phyloP scores from a whole-genome alignment of 352 stramenopile genomes.

The Halophytophthora batemanensis region DNA sequence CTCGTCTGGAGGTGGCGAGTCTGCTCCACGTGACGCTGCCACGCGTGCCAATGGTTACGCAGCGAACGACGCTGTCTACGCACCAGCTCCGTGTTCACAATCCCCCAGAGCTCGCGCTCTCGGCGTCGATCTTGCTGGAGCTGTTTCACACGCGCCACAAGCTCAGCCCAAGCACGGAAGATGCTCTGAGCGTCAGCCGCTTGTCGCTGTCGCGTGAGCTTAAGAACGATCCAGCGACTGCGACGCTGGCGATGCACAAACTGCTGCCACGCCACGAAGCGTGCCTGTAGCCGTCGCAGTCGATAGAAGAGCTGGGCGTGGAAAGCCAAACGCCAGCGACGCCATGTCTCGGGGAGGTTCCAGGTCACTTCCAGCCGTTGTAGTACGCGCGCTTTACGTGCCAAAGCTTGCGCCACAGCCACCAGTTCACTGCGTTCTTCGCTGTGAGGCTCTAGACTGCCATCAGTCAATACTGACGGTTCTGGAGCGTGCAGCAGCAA shows the following conservation, averaged over 20 bases:
- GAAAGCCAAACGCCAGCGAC: conserved; percentile 55
- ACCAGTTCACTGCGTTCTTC: conserved; percentile 4
- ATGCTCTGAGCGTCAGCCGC: conserved; percentile 1
- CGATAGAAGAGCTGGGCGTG: conserved; percentile 61
- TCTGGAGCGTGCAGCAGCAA: too few species aligned
- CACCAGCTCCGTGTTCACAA: conserved; percentile 52
- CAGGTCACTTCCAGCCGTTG: conserved; percentile 48
- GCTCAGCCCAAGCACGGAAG: conserved; percentile 36
- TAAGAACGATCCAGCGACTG: conserved; percentile 16
- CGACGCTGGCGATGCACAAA: conserved; percentile 15
- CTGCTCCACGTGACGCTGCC: conserved; percentile 34
- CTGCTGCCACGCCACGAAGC: conserved; percentile 33
- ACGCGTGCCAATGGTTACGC: conserved; percentile 44
- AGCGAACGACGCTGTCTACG: conserved; percentile 38
- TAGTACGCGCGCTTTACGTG: conserved; percentile 41
- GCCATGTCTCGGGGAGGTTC: conserved; percentile 39
- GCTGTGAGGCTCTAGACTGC: neutral
- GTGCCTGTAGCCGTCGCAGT: conserved; percentile 32
- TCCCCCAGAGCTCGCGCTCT: conserved; percentile 53
- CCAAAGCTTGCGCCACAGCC: conserved; percentile 19
- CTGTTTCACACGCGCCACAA: conserved; percentile 39
- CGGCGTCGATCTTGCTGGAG: conserved; percentile 44
- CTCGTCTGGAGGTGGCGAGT: conserved; percentile 44
- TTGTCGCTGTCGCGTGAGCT: conserved; percentile 11
- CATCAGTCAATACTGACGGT: too few species aligned